Base-by-base conservation (phyloP, 192 early-diverging fungal species). In the Backusella westeae region DNA sequence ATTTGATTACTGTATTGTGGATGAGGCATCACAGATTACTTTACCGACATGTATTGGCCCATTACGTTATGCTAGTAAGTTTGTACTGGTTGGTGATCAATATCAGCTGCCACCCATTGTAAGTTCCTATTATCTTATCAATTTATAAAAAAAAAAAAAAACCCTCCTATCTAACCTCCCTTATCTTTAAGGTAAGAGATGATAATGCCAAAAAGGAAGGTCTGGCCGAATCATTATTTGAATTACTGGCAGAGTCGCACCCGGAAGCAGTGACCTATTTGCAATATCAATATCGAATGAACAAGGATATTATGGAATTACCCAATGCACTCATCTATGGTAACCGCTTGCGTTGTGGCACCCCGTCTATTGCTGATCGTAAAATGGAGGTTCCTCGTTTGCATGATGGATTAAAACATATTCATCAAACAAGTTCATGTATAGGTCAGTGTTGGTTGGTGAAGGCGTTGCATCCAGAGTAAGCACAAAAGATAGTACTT, bases 1-100 rank as follows among this genome's bases (percentile, higher is more conserved):
- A 59, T 99, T 99, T 81, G 97, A 99, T 81, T 97, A 95, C 80
- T 98, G 96, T 77, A 96, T 99, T 67, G 90, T 99, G 6, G 97
- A 99, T 81, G 97, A 99, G 74, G 96, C 96, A 9, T 96, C 96
- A 17, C 97, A 99, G 81, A 89, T 99, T 32, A 95, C 94, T 19
- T 77, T 98, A 36, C 97, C 97, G 0, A 91, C 93, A 6, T 96
- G 95, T 74, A 71, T 99, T 38, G 97, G 96, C 5, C 96, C 97
- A 7, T 78, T 99, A 39, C 89, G 92, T 3, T 92, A 87, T 73
- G 93, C 96, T 0, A 80, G 90, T n/a, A 86, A 80, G 10, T 98
- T 98, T 90, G 89, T 99, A 8, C 81, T 99, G 7, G 96, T 99
- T 15, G 97, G 97, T 41, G 97, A 99, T 79, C 93, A 97, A 75